These are phyloP conservation scores for Suillus variegatus DNA, from an alignment of 768 basidiomycete genomes.

Conservation along the genomic window DNA sequence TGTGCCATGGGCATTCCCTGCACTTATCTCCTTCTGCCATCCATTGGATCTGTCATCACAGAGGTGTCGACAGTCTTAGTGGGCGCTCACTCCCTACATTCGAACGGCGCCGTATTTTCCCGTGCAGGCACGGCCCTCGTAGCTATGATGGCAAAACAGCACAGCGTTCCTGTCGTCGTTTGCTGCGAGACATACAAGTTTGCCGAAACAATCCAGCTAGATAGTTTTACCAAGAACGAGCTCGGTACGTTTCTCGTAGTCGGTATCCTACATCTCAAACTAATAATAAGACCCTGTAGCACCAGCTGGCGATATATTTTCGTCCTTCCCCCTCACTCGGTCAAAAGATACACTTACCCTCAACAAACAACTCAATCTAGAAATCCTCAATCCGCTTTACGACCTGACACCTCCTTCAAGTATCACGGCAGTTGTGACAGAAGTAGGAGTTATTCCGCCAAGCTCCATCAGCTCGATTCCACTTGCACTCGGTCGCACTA, in stretches of 20 bases:
- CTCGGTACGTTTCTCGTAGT: slow-evolving; percentile 56
- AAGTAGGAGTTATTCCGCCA: slow-evolving; percentile 93
- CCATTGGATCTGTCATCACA: slow-evolving; percentile 76
- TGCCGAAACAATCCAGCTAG: slow-evolving; percentile 87
- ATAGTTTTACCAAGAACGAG: slow-evolving; percentile 96
- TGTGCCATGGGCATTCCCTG: slow-evolving; percentile 72
- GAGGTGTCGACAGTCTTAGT: slow-evolving; percentile 85
- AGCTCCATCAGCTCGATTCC: slow-evolving; percentile 87
- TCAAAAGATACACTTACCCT: slow-evolving; percentile 13
- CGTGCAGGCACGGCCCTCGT: slow-evolving; percentile 95
- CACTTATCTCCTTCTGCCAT: slow-evolving; percentile 90
- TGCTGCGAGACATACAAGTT: slow-evolving; percentile 99
- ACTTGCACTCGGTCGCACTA: slow-evolving; percentile 48
- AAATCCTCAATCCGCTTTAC: slow-evolving; percentile 86
- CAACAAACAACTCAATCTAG: slow-evolving; percentile 54
- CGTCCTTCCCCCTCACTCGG: slow-evolving; percentile 18
- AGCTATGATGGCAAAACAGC: slow-evolving; percentile 92
- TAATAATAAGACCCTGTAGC: slow-evolving; percentile 17
- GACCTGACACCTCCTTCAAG: slow-evolving; percentile 91
- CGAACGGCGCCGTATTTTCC: slow-evolving; percentile 93
- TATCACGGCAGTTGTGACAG: slow-evolving; percentile 96
- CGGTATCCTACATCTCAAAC: background rate
- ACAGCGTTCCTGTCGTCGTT: slow-evolving; percentile 90
- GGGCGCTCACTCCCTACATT: slow-evolving; percentile 92
- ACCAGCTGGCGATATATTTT: slow-evolving; percentile 25